Percentiles rank a stretch among this genome's conserved stretches.
Evolutionary conservation across 306 rosid genomes (phyloP).

Genomic region (Prunus davidiana): DNA sequence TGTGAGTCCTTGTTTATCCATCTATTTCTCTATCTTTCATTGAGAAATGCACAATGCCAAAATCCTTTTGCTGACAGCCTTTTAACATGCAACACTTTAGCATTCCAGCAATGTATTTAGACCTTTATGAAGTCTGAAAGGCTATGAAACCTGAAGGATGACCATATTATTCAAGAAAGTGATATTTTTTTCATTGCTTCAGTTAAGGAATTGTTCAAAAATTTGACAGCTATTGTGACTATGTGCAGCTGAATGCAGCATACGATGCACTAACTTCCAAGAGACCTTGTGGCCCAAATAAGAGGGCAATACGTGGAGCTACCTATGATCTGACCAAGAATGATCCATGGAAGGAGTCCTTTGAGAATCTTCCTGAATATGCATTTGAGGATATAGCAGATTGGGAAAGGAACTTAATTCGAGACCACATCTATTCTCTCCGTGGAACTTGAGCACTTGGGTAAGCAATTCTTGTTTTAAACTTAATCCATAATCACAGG

Average conservation of each 20-base stretch:
- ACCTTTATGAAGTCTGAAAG: neutral
- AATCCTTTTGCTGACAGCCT: neutral
- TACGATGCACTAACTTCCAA: slow-evolving; percentile 70
- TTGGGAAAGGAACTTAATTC: slow-evolving; percentile 89
- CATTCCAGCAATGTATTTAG: neutral
- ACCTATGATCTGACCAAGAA: slow-evolving; percentile 80
- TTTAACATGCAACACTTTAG: neutral
- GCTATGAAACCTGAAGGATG: neutral
- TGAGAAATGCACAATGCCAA: neutral
- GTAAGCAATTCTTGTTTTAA: slow-evolving; percentile 18
- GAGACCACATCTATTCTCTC: slow-evolving; percentile 56
- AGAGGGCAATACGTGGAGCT: slow-evolving; percentile 70
- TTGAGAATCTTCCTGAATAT: slow-evolving; percentile 76
- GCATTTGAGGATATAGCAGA: slow-evolving; percentile 77
- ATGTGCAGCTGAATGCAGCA: slow-evolving; percentile 65
- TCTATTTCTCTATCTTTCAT: neutral
- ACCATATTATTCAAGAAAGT: neutral
- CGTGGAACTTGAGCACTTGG: slow-evolving; percentile 56
- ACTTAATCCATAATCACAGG: neutral
- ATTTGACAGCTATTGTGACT: slow-evolving; percentile 16
- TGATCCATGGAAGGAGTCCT: slow-evolving; percentile 87
- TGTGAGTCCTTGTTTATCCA: slow-evolving; percentile 40
- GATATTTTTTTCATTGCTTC: neutral
- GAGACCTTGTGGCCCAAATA: slow-evolving; percentile 93
- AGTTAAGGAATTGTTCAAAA: neutral